These are phyloP conservation scores for Colletotrichum lentis DNA, from an alignment of 2,329 filamentous ascomycete species.

Conservation along the genomic window DNA sequence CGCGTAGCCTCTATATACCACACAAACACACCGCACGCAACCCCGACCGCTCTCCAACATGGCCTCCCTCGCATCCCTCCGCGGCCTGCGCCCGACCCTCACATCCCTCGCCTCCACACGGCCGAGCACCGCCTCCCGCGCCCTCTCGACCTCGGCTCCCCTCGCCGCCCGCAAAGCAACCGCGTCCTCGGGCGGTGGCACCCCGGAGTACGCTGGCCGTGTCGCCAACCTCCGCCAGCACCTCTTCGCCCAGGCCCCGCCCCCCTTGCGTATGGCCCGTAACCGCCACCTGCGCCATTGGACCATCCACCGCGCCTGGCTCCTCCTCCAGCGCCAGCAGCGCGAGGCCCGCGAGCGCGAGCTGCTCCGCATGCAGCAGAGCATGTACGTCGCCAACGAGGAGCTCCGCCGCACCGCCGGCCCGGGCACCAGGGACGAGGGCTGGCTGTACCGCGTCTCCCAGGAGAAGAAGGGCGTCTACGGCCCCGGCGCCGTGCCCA, in stretches of 20 bases:
- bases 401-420: constrained; percentile 72
- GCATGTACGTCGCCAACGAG: constrained; percentile 87
- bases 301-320: constrained; percentile 98
- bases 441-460: constrained; percentile 83
- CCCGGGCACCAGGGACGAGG: constrained; percentile 66
- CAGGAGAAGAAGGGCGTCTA: constrained; percentile 92
- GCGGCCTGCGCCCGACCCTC: constrained; percentile 45
- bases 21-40: neutral
- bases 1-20: neutral
- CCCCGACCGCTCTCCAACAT: constrained; percentile 1
- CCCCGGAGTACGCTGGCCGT: constrained; percentile 52
- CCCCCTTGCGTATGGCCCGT: constrained; percentile 86
- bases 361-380: constrained; percentile 80
- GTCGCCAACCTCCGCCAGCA: constrained; percentile 57
- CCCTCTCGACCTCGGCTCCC: constrained; percentile 45
- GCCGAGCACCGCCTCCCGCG: constrained; percentile 18
- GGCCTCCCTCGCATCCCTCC: constrained; percentile 40
- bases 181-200: constrained; percentile 41
- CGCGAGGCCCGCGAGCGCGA: constrained; percentile 71
- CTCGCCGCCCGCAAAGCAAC: constrained; percentile 40
- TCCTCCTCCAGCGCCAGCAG: constrained; percentile 77
- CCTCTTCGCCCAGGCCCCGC: constrained; percentile 61
- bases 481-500: constrained; percentile 75
- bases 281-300: constrained; percentile 91
- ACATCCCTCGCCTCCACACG: constrained; percentile 29